Evolutionary conservation across 2,329 filamentous ascomycete genomes (phyloP), one percentile per base, ranked within the genome.

Genomic region (Sclerotinia trifoliorum): DNA sequence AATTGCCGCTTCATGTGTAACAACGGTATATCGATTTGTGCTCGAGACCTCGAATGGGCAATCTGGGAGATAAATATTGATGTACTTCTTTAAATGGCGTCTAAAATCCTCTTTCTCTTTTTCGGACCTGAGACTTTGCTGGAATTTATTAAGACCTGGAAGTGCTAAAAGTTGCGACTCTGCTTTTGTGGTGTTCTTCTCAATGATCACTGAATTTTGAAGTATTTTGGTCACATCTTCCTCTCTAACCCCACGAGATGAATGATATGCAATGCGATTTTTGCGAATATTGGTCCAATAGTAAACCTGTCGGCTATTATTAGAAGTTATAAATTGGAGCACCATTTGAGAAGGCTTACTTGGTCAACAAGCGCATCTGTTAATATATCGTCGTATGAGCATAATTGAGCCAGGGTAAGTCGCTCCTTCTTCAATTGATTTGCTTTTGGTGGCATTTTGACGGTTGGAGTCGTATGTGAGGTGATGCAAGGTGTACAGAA

Each of bases 241-340:
- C 74, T 88, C 85, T 66, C 86, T 87, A 63, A 98, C 83, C 52
- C 92, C 92, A 71, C 95, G 89, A 8, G 91, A 93, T 0, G 93
- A 86, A 75, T 92, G 91, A 79, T 96, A 98, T 67, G 92, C 92
- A 67, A 88, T 88, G 70, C 91, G 89, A 76, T 98, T 97, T 80
- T 99, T 99, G 72, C 94, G 94, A 69, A 97, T 97, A 5, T 87
- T 91, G 7, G 94, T 94, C 94, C 95, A 98, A 83, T 95, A 99
- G 80, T 92, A 97, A 13, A 93, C 90, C 94, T 97, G 73, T 68
- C 66, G 48, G 70, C 21, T 39, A 32, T 39, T 24, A 35, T 66
- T 48, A 66, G 44, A 35, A 49, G 54, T 51, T 17, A 48, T 42
- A 51, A 48, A n/a, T 49, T 44, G 17, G 24, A 68, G 17, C 26